phyloP scores from a whole-genome alignment of 495 filamentous ascomycete species.

The Jackrogersella minutella region DNA sequence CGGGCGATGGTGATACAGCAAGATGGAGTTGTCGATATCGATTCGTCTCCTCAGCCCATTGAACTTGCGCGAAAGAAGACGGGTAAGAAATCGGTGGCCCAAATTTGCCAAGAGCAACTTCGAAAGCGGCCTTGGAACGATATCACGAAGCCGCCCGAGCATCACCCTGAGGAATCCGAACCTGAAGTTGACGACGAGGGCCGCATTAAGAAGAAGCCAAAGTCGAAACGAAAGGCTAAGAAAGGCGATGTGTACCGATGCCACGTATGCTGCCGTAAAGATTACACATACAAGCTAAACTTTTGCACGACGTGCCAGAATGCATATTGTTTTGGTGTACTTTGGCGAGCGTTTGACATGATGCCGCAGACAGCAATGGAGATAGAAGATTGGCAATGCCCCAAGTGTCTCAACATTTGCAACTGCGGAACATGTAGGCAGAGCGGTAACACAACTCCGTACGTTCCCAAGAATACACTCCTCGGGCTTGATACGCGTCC shows the following conservation, averaged over 20 bases:
- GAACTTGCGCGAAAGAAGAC: conserved; percentile 67
- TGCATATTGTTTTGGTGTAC: conserved; percentile 85
- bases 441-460: conserved; percentile 60
- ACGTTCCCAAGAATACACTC: conserved; percentile 81
- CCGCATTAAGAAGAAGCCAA: conserved; percentile 57
- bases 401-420: conserved; percentile 83
- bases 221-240: conserved; percentile 48
- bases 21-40: conserved; percentile 64
- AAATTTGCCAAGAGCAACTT: conserved; percentile 90
- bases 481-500: conserved; percentile 89
- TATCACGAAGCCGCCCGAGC: conserved; percentile 54
- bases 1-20: conserved; percentile 74
- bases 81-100: conserved; percentile 78
- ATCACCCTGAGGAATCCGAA: conserved; percentile 53
- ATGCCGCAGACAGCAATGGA: conserved; percentile 82
- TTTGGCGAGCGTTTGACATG: conserved; percentile 89
- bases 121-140: conserved; percentile 71
- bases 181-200: conserved; percentile 61
- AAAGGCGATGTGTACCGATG: conserved; percentile 64
- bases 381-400: conserved; percentile 82
- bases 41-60: conserved; percentile 69
- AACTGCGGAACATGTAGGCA: conserved; percentile 80
- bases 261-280: conserved; percentile 80
- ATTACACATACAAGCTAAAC: conserved; percentile 81
- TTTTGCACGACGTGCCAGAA: conserved; percentile 76